These are phyloP conservation scores for Calonectria multiphialidica DNA, from an alignment of 2,329 filamentous ascomycete species.

Conservation along the genomic window DNA sequence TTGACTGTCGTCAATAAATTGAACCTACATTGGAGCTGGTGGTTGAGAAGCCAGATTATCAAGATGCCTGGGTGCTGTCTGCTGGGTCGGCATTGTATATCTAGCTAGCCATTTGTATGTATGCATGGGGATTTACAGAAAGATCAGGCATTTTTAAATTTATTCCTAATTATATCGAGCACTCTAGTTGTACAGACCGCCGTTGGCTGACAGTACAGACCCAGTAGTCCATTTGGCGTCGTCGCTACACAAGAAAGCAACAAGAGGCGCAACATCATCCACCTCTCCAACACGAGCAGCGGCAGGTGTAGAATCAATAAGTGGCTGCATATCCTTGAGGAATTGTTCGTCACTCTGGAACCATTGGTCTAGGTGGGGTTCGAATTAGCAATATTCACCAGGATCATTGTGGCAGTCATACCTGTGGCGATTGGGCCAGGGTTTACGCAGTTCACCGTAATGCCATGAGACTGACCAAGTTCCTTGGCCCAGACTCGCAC, in stretches of 20 bases:
- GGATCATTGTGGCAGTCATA: background rate
- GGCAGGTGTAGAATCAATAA: slow-evolving; percentile 48
- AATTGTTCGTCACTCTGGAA: slow-evolving; percentile 44
- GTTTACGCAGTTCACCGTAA: slow-evolving; percentile 49
- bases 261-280: slow-evolving; percentile 47
- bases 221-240: slow-evolving; percentile 47
- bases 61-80: no score
- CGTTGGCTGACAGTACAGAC: slow-evolving; percentile 44
- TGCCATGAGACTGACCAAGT: slow-evolving; percentile 43
- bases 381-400: background rate
- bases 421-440: slow-evolving; percentile 44
- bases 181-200: slow-evolving; percentile 36
- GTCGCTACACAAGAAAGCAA: slow-evolving; percentile 46
- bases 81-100: no score
- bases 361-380: slow-evolving; percentile 38
- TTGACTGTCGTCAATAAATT: no score
- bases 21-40: no score
- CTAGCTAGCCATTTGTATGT: no score
- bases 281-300: slow-evolving; percentile 45
- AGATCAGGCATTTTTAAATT: background rate
- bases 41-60: no score
- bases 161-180: background rate
- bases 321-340: slow-evolving; percentile 45
- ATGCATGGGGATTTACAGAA: no score
- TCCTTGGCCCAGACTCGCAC: slow-evolving; percentile 48